These are phyloP conservation scores for Fusarium incarnatum DNA, from an alignment of 2,329 filamentous ascomycete species.

Conservation along the genomic window DNA sequence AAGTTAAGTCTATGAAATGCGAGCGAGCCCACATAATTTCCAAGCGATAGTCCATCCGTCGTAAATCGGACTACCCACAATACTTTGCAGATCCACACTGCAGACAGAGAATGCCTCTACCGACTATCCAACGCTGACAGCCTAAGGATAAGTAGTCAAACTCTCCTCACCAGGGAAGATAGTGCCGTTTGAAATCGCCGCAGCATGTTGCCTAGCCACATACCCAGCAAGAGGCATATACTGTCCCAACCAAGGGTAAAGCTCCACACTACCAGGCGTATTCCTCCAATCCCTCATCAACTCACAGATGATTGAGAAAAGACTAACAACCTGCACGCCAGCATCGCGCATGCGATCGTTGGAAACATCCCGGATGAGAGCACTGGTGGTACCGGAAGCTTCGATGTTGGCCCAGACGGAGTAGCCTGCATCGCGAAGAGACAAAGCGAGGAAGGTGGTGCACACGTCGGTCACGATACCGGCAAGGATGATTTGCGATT, in stretches of 20 bases:
- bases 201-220: slow-evolving; percentile 70
- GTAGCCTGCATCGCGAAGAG: slow-evolving; percentile 76
- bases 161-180: slow-evolving; percentile 65
- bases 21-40: not conserved
- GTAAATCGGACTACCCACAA: not conserved
- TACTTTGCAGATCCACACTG: not conserved
- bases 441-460: slow-evolving; percentile 79
- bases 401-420: slow-evolving; percentile 80
- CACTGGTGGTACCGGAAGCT: slow-evolving; percentile 73
- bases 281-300: slow-evolving; percentile 78
- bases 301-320: slow-evolving; percentile 74
- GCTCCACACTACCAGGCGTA: slow-evolving; percentile 62
- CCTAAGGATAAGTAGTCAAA: slow-evolving; percentile 1
- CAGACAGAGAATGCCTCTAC: accelerated
- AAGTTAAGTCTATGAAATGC: slow-evolving; percentile 4
- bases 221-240: slow-evolving; percentile 74
- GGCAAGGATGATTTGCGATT: slow-evolving; percentile 76
- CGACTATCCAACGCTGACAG: too few species aligned
- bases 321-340: slow-evolving; percentile 71
- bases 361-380: slow-evolving; percentile 70
- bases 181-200: slow-evolving; percentile 70
- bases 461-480: slow-evolving; percentile 82
- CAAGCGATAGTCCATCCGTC: too few species aligned
- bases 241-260: slow-evolving; percentile 73
- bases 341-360: slow-evolving; percentile 75